phyloP scores from a whole-genome alignment of 163 green algal species.

The Trebouxiophyceae sp. region DNA sequence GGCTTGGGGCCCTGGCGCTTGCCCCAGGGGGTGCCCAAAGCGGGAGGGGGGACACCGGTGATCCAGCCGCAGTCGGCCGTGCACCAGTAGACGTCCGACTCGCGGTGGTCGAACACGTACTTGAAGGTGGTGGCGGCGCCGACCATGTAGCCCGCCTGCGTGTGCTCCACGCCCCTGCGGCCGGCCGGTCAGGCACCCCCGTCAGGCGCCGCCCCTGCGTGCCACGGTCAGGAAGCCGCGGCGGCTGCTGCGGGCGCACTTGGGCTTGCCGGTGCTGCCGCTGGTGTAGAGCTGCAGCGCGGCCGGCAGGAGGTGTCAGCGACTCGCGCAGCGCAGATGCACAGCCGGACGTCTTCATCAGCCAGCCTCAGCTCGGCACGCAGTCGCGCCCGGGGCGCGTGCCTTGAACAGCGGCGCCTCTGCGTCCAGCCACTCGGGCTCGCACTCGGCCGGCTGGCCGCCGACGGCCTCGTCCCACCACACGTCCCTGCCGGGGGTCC shows the following conservation, averaged over 20 bases:
- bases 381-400: no score
- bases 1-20: no score
- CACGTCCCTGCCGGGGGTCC: constrained; percentile 52
- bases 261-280: constrained; percentile 89
- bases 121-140: constrained; percentile 64
- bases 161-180: constrained; percentile 97
- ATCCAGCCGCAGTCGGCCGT: constrained; percentile 92
- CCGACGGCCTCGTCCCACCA: constrained; percentile 71
- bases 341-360: no score
- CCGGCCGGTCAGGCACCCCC: constrained; percentile 13
- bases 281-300: constrained; percentile 83
- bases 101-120: constrained; percentile 61
- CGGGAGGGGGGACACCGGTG: no score
- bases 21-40: no score
- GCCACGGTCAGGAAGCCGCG: not conserved
- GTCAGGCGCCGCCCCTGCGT: not conserved
- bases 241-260: no score
- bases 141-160: constrained; percentile 81
- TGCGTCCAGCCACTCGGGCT: constrained; percentile 79
- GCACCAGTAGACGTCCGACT: constrained; percentile 92
- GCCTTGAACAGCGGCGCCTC: constrained; percentile 90
- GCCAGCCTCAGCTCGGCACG: no score
- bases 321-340: no score
- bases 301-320: no score
- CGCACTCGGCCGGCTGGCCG: constrained; percentile 43